Base-by-base conservation (phyloP, 2,329 filamentous ascomycete species). In the Colletotrichum filicis region DNA sequence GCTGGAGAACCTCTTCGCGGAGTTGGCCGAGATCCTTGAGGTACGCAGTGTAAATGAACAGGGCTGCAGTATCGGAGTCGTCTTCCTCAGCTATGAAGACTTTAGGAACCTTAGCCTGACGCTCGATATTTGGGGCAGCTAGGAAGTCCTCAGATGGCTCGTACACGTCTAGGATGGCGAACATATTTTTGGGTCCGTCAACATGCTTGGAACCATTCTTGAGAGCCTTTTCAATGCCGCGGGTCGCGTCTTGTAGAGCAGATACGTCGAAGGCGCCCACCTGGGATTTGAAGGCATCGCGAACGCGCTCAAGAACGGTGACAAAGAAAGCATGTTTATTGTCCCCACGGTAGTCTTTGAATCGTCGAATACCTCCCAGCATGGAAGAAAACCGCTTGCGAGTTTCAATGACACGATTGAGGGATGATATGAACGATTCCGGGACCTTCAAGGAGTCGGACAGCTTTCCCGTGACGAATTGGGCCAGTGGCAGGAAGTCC, bases 101-200 rank as follows among this genome's bases (percentile, higher is more conserved):
- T 76, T 72, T 37, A 16, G 71, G 65, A 3, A 61, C 53, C 19
- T 70, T 70, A 2, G 46, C 37, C 2, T 55, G 30, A 14, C 30
- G 30, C 4, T 59, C 42, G 7, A 62, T n/a, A 55, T 81, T 75
- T 0, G 81, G 79, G 9, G 80, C 78, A 16, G 81, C 74, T 5
- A 82, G 53, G 73, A 85, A 85, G 5, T 76, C 77, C 26, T 83
- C 76, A 0, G 82, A 84, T 1, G 83, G 79, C 28, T 85, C 83
- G 53, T 84, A 78, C 14, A 85, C 73, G 1, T 78, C 75, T 11
- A 86, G 75, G 3, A 73, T 60, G 2, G 77, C 78, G 71, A 86
- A 86, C 24, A 77, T 77, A 69, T 83, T 85, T 30, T 30, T 46
- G 2, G 26, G 35, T 22, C 32, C 24, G 24, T 26, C 8, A 16